Percentiles rank a stretch among this genome's conserved stretches.
phyloP scores from a whole-genome alignment of 1,284 basidiomycete genomes.

The Gymnopus androsaceus region DNA sequence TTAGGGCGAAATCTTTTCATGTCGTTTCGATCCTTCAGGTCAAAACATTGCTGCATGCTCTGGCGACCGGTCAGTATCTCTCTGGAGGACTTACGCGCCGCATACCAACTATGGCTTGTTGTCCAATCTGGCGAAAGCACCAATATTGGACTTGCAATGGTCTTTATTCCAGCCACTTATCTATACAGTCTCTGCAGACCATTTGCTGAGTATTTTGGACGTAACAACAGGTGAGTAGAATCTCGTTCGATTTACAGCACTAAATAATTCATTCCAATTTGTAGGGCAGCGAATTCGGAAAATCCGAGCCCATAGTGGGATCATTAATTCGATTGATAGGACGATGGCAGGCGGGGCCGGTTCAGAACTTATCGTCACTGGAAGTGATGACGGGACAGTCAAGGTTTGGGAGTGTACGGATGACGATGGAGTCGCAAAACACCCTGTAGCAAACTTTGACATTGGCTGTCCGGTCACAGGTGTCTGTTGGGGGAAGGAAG shows the following conservation, averaged over 20 bases:
- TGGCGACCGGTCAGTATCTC: conserved; percentile 78
- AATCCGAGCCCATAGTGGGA: conserved; percentile 79
- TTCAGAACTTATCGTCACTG: conserved; percentile 62
- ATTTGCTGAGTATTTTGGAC: conserved; percentile 74
- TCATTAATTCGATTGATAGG: conserved; percentile 85
- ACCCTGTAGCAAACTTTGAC: conserved; percentile 78
- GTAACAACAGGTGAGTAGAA: conserved; percentile 77
- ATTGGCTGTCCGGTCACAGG: conserved; percentile 88
- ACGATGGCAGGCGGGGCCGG: conserved; percentile 82
- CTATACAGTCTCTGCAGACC: conserved; percentile 85
- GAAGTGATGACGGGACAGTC: conserved; percentile 87
- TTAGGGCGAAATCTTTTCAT: conserved; percentile 78
- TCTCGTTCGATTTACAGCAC: conserved; percentile 74
- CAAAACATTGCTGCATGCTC: conserved; percentile 84
- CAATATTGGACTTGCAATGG: conserved; percentile 82
- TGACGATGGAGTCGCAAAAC: conserved; percentile 61
- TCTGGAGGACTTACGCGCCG: conserved; percentile 81
- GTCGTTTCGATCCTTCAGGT: conserved; percentile 79
- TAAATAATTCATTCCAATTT: too few relatives aligned
- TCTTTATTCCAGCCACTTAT: conserved; percentile 70
- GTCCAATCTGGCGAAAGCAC: conserved; percentile 73
- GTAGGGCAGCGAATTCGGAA: conserved; percentile 69
- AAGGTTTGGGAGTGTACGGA: conserved; percentile 85
- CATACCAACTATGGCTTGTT: conserved; percentile 82
- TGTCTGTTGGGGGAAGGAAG: conserved; percentile 90